A percentile compares a stretch with the other conserved stretches of the same genome.
Conservation (phyloP, 306 rosid genomes). For the Mimosa bimucronata region DNA sequence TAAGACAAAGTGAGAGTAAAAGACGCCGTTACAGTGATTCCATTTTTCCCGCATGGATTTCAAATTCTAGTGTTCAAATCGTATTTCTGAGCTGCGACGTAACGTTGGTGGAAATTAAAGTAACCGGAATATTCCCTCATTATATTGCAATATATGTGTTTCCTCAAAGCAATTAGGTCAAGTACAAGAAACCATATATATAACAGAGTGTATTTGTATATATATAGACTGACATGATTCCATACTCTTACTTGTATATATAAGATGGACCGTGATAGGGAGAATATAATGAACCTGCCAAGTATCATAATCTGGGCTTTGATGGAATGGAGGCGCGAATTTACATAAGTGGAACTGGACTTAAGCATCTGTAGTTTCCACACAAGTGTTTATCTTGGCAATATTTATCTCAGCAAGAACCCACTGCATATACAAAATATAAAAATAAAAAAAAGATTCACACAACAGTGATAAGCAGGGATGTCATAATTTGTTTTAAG, state of each 20-base stretch:
- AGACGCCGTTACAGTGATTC: too few species aligned
- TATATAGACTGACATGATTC: conserved; percentile 4
- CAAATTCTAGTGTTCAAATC: conserved; percentile 15
- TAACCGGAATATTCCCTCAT: too few species aligned
- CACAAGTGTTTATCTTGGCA: conserved; percentile 76
- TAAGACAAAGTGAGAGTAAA: too few species aligned
- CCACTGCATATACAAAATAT: too few species aligned
- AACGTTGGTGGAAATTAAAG: too few species aligned
- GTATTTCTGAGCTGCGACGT: conserved; percentile 4
- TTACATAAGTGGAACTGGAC: conserved; percentile 68
- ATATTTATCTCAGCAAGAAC: conserved; percentile 50
- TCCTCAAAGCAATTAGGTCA: conserved; percentile 6
- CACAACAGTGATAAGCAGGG: too few species aligned
- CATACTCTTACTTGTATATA: conserved; percentile 7
- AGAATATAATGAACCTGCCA: conserved; percentile 61
- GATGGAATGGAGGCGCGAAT: conserved; percentile 77
- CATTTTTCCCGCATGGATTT: background rate
- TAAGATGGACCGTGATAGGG: background rate
- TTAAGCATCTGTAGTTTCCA: conserved; percentile 84
- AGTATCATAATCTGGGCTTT: conserved; percentile 81
- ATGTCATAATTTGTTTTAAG: conserved; percentile 12
- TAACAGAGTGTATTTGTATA: background rate
- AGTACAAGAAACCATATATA: background rate
- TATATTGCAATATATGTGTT: too few species aligned
- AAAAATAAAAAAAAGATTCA: too few species aligned